A percentile compares a stretch with the other conserved stretches of the same genome.
Conservation (phyloP, 2,329 filamentous ascomycete genomes). For the Nemania sp. region DNA sequence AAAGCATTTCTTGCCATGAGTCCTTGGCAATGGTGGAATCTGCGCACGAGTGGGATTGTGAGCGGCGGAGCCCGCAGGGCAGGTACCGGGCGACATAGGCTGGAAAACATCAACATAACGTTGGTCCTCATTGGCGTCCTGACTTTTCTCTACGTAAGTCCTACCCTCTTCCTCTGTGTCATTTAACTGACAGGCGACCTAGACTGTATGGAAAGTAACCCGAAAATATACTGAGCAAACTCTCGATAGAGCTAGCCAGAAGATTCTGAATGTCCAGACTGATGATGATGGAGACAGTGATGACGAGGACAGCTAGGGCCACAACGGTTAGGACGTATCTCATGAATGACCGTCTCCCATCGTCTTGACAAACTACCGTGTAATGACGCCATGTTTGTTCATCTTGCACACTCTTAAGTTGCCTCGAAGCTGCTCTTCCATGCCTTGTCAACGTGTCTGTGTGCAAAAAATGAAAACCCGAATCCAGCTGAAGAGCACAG, state of each 20-base stretch:
- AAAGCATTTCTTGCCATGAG: conserved; percentile 78
- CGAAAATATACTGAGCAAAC: conserved; percentile 71
- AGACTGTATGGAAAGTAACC: conserved; percentile 83
- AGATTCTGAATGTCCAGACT: conserved; percentile 79
- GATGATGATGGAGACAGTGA: conserved; percentile 50
- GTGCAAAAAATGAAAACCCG: conserved; percentile 76
- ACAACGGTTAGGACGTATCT: conserved; percentile 23
- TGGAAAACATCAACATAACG: conserved; percentile 78
- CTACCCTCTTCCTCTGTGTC: background rate
- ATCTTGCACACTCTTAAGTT: conserved; percentile 94
- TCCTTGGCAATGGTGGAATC: conserved; percentile 77
- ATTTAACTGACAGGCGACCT: conserved; percentile 17
- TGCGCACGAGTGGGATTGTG: conserved; percentile 65
- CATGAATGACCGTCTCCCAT: conserved; percentile 20
- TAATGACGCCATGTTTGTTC: conserved; percentile 27
- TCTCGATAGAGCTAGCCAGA: conserved; percentile 78
- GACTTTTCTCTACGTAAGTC: conserved; percentile 76
- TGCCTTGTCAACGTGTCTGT: conserved; percentile 96
- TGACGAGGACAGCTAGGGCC: conserved; percentile 30
- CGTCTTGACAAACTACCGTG: conserved; percentile 4
- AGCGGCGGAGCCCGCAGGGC: conserved; percentile 59
- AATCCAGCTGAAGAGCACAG: conserved; percentile 46
- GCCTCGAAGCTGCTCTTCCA: conserved; percentile 74
- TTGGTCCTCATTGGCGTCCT: conserved; percentile 79
- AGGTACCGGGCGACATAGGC: conserved; percentile 73